Conservation (phyloP, 805 yeast genomes). For the Candida argentea region DNA sequence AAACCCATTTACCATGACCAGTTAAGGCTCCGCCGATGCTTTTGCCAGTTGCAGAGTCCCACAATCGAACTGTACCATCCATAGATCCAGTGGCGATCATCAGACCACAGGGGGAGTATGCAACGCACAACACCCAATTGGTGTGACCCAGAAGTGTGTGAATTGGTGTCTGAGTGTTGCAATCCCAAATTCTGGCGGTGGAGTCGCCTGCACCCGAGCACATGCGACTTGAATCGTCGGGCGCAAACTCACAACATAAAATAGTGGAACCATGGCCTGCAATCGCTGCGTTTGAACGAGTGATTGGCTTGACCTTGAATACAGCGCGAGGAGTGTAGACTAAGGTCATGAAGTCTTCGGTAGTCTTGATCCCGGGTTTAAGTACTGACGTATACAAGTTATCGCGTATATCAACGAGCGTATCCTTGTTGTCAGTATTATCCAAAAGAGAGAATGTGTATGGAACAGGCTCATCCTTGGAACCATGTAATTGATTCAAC, state of each 20-base stretch:
- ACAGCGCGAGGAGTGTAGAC: slow-evolving; percentile 93
- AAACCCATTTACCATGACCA: slow-evolving; percentile 88
- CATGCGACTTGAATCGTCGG: slow-evolving; percentile 73
- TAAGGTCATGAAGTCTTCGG: slow-evolving; percentile 87
- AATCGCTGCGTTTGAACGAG: slow-evolving; percentile 85
- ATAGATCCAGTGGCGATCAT: slow-evolving; percentile 91
- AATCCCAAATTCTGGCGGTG: slow-evolving; percentile 95
- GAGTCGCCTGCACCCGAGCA: slow-evolving; percentile 95
- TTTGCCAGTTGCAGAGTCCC: slow-evolving; percentile 74
- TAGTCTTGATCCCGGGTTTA: slow-evolving; percentile 77
- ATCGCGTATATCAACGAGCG: slow-evolving; percentile 62
- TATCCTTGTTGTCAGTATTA: slow-evolving; percentile 17
- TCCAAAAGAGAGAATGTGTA: slow-evolving; percentile 66
- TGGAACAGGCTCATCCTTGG: slow-evolving; percentile 77
- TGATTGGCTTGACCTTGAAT: slow-evolving; percentile 84
- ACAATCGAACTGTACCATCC: slow-evolving; percentile 82
- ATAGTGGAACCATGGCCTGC: slow-evolving; percentile 95
- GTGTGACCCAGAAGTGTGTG: slow-evolving; percentile 74
- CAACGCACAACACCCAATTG: slow-evolving; percentile 88
- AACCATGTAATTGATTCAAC: slow-evolving; percentile 66
- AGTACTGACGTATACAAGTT: slow-evolving; percentile 72
- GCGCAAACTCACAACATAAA: slow-evolving; percentile 88
- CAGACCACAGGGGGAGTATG: slow-evolving; percentile 89
- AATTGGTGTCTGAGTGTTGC: slow-evolving; percentile 87
- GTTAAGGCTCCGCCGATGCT: slow-evolving; percentile 60